These are phyloP conservation scores for Calonectria ilicicola DNA, from an alignment of 2,329 filamentous ascomycete genomes.

Conservation along the genomic window DNA sequence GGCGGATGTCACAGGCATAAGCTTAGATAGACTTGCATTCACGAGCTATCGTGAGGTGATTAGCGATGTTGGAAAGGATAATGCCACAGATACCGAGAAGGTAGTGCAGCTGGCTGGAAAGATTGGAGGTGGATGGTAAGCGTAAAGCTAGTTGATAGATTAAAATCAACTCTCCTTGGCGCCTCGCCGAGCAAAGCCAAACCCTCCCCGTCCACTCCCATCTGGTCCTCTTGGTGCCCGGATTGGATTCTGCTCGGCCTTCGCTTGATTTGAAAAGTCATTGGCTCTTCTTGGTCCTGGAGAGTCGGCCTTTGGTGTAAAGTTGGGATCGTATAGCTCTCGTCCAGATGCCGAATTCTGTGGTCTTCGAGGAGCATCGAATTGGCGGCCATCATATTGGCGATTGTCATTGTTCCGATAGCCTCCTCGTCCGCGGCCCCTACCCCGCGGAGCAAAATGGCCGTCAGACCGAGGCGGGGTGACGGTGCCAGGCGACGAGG, in stretches of 20 bases:
- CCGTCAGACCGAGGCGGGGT: conserved; percentile 64
- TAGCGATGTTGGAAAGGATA: conserved; percentile 90
- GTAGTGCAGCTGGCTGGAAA: conserved; percentile 91
- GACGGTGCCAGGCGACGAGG: conserved; percentile 71
- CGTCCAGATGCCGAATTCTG: conserved; percentile 52
- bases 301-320: conserved; percentile 72
- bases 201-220: conserved; percentile 79
- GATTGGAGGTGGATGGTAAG: conserved; percentile 92
- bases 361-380: conserved; percentile 41
- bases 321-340: conserved; percentile 84
- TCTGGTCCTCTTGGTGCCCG: conserved; percentile 84
- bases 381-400: conserved; percentile 48
- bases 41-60: conserved; percentile 94
- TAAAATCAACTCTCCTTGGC: conserved; percentile 51
- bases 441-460: conserved; percentile 54
- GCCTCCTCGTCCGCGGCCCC: conserved; percentile 59
- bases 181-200: conserved; percentile 78
- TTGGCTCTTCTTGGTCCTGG: conserved; percentile 56
- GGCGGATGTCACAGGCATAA: conserved; percentile 77
- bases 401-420: conserved; percentile 43
- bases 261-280: conserved; percentile 53
- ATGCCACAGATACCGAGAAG: conserved; percentile 77
- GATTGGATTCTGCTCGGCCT: conserved; percentile 70
- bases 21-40: conserved; percentile 78
- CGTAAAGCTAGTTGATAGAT: conserved; percentile 40